Evolutionary conservation across 768 basidiomycete species (phyloP), one percentile per base, ranked within the genome.

Genomic region (Kwoniella bestiolae): DNA sequence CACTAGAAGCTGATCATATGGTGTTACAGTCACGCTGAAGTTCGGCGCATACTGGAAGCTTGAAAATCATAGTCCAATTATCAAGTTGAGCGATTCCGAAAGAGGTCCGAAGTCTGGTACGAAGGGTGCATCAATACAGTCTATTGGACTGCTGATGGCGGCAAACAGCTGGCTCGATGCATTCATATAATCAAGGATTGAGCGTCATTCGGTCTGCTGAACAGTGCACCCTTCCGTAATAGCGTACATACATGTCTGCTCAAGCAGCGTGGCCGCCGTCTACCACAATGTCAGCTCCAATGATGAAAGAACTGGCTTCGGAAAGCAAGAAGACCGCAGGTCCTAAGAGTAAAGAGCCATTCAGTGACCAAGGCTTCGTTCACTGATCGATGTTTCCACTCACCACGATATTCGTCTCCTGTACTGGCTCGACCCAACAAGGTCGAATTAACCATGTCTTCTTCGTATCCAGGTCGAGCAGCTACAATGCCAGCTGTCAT

Each of bases 281-380:
- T 16, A 77, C 70, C 32, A 75, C 28, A 5, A 74, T 35, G 47
- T 80, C 79, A 35, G 77, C 69, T 11, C 81, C 81, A 23, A 78
- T 81, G 60, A 75, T 74, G 68, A 76, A 82, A 23, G 75, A 75
- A 26, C 73, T 73, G 2, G 80, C 81, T 25, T 79, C 70, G n/a
- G 69, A 72, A 2, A 81, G 73, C 53, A 82, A 72, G 72, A 71
- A 81, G 3, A 80, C 65, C 6, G 66, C 73, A 0, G 77, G 77
- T 5, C 72, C 72, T 74, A 46, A 16, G n/a, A 56, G 28, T 26
- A 23, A 18, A 41, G 18, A 8, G 12, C 12, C 12, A 41, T 14
- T 41, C 38, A 41, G 18, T 41, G 9, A 18, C 12, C 38, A 14
- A 1, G 38, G n/a, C n/a, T 18, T 41, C 11, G 21, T 53, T 34